Conservation (phyloP, 257 asterid genomes). For the Solanum clarkiae region DNA sequence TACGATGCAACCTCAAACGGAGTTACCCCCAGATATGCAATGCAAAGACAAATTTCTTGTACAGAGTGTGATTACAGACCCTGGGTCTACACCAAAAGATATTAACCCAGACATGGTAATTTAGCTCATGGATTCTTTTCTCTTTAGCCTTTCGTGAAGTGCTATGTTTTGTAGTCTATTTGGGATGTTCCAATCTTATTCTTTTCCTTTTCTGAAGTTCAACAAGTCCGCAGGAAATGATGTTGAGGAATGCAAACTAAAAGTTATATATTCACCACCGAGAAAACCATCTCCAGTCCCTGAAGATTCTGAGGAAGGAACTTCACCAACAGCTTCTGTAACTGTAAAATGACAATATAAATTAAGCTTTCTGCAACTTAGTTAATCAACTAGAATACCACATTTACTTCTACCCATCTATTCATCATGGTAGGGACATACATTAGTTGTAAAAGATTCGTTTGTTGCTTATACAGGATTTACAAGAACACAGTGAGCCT, state of each 20-base stretch:
- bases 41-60: conserved; percentile 74
- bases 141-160: not conserved
- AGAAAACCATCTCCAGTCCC: conserved; percentile 69
- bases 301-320: conserved; percentile 69
- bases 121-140: not conserved
- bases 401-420: not conserved
- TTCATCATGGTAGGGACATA: not conserved
- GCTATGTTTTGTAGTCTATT: not conserved
- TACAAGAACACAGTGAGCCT: not conserved
- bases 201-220: conserved; percentile 29
- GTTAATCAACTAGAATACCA: not conserved
- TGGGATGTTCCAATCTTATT: not conserved
- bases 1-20: conserved; percentile 79
- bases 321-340: conserved; percentile 44
- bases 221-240: conserved; percentile 43
- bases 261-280: conserved; percentile 55
- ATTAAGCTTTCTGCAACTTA: conserved; percentile 21
- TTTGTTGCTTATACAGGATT: not conserved
- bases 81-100: conserved; percentile 42
- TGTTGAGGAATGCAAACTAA: conserved; percentile 69
- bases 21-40: conserved; percentile 64
- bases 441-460: not conserved
- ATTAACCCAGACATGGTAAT: conserved; percentile 59
- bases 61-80: conserved; percentile 48
- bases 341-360: conserved; percentile 36